Base-by-base conservation (phyloP, 495 filamentous ascomycete species). In the Penicillium subrubescens region DNA sequence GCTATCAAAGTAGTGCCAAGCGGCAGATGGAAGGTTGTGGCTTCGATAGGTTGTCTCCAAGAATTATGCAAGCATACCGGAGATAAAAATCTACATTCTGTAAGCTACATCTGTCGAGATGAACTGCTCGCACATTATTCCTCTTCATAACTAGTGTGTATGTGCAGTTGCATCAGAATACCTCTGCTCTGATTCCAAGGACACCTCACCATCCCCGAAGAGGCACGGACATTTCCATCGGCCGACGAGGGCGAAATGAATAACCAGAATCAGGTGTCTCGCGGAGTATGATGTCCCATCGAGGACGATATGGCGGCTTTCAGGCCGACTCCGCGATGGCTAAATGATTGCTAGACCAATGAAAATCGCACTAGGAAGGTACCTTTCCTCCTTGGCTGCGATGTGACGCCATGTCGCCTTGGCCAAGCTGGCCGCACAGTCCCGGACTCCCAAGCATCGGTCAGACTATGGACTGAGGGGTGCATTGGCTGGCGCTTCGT, bases 401-500 rank as follows among this genome's bases (percentile, higher is more conserved):
- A 15, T 37, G 53, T 56, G 31, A 56, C 53, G 53, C 53, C 31
- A 54, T 54, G 50, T 17, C 10, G 52, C 17, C 29, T 54, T 54
- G 52, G 25, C 25, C 25, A 27, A 27, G 25, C 4, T 27, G 25
- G 52, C 29, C 52, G 27, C 52, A 19, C 29, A 7, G 29, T 34
- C 29, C 50, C 50, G 8, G 11, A 52, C 10, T 34, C 15, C 50
- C 50, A 33, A 11, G 29, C 15, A 52, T 52, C 15, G 33, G 52
- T 54, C 52, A 35, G 52, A 31, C 27, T n/a, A 27, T 7, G 14
- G 53, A 37, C 31, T 56, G 53, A 56, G 53, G 53, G 53, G 44
- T 37, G 29, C 53, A 56, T 56, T 56, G 53, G 31, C 23, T 56
- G 53, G 53, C 33, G 23, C 31, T 56, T 31, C 31, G 21, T 56